Conservation (phyloP, 495 filamentous ascomycete genomes). For the Staphylotrichum longicolle region DNA sequence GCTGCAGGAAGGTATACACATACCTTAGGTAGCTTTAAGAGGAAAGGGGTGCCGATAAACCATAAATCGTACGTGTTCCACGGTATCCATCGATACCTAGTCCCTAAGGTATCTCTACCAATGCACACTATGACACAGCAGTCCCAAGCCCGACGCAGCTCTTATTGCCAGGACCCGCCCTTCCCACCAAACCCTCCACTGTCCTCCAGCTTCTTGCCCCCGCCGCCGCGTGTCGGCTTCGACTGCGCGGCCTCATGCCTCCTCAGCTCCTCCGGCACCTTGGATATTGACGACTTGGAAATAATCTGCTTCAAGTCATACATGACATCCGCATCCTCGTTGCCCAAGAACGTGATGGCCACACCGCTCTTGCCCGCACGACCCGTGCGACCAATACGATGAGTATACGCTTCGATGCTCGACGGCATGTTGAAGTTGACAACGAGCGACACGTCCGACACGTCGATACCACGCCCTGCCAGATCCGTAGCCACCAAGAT, state of each 20-base stretch:
- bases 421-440: constrained; percentile 99
- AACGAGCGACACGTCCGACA: constrained; percentile 88
- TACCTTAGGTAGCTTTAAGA: no score
- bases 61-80: no score
- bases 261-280: constrained; percentile 88
- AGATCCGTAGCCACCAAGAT: constrained; percentile 97
- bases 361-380: constrained; percentile 97
- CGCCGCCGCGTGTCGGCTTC: constrained; percentile 45
- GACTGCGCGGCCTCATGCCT: constrained; percentile 95
- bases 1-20: no score
- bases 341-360: constrained; percentile 92
- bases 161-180: constrained; percentile 32
- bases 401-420: constrained; percentile 93
- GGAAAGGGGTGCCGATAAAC: no score
- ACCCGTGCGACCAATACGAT: constrained; percentile 96
- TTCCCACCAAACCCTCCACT: constrained; percentile 32
- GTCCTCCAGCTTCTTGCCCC: constrained; percentile 35
- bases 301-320: constrained; percentile 98
- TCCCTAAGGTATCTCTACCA: no score
- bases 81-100: no score
- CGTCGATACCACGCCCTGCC: constrained; percentile 96
- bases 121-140: no score
- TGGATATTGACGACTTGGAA: constrained; percentile 82
- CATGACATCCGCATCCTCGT: constrained; percentile 89
- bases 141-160: no score